These are phyloP conservation scores for Pichiaceae sp. DNA, from an alignment of 1,139 yeast species.

Conservation along the genomic window DNA sequence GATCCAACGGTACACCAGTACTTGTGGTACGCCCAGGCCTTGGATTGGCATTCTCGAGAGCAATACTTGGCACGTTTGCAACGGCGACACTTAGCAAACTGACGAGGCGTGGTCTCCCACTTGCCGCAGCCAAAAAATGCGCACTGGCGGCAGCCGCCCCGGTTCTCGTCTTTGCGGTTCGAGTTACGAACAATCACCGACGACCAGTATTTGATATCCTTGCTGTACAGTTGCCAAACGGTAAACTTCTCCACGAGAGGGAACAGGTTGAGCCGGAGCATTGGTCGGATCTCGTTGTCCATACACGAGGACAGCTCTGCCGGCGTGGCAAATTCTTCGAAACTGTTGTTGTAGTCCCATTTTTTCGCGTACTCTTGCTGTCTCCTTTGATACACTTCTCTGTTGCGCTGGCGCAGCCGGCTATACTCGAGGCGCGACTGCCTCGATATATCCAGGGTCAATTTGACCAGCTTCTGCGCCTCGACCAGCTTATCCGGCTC, in stretches of 20 bases:
- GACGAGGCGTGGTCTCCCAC: conserved; percentile 88
- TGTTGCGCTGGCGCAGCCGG: conserved; percentile 18
- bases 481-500: conserved; percentile 16
- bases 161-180: conserved; percentile 77
- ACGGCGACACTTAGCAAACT: conserved; percentile 89
- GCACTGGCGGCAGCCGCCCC: conserved; percentile 92
- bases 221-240: conserved; percentile 49
- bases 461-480: conserved; percentile 20
- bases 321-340: conserved; percentile 43
- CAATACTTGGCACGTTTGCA: conserved; percentile 95
- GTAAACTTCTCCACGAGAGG: conserved; percentile 91
- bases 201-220: conserved; percentile 92
- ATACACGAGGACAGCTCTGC: conserved; percentile 26
- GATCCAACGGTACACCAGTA: conserved; percentile 65
- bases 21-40: conserved; percentile 88
- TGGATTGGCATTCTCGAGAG: conserved; percentile 82
- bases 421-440: conserved; percentile 21
- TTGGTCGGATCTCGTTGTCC: conserved; percentile 42
- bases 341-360: conserved; percentile 49
- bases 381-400: conserved; percentile 13
- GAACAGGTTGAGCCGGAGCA: conserved; percentile 62
- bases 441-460: conserved; percentile 19
- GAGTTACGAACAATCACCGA: conserved; percentile 95
- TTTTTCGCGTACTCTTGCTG: conserved; percentile 28
- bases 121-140: conserved; percentile 91